These are phyloP conservation scores for Wallemia mellicola DNA, from an alignment of 1,284 basidiomycete genomes.

Conservation along the genomic window DNA sequence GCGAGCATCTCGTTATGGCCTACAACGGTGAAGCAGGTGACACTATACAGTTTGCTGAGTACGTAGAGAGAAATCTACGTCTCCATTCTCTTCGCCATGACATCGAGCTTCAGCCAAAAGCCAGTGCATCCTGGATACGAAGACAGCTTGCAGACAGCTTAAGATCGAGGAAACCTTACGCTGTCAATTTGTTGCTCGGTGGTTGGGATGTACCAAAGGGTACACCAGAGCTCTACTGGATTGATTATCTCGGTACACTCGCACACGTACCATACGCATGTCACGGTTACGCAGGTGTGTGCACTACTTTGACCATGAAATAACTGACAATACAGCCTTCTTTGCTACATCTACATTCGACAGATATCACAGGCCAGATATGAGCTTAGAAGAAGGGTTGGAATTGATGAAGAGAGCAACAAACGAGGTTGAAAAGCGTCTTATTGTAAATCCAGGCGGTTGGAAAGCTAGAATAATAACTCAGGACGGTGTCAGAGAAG, in stretches of 20 bases:
- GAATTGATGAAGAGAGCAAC: conserved; percentile 59
- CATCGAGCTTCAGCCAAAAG: conserved; percentile 58
- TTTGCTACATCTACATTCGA: conserved; percentile 16
- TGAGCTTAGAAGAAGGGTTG: conserved; percentile 51
- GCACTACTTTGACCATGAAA: conserved; percentile 47
- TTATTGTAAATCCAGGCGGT: conserved; percentile 46
- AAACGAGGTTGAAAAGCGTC: conserved; percentile 54
- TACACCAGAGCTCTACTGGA: conserved; percentile 58
- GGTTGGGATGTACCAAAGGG: conserved; percentile 46
- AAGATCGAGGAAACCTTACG: conserved; percentile 59
- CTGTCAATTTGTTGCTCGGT: conserved; percentile 73
- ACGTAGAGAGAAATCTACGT: conserved; percentile 74
- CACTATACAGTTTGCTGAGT: conserved; percentile 90
- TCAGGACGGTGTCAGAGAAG: conserved; percentile 51
- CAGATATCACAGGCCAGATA: conserved; percentile 60
- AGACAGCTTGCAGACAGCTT: conserved; percentile 63
- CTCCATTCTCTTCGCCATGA: conserved; percentile 79
- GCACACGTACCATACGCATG: conserved; percentile 72
- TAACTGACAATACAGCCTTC: conserved; percentile 10
- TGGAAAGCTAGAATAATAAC: conserved; percentile 79
- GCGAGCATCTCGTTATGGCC: conserved; percentile 78
- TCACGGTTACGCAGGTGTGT: conserved; percentile 80
- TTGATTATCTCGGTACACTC: conserved; percentile 80
- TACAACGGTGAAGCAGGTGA: conserved; percentile 82
- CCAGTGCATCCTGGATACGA: conserved; percentile 83